phyloP scores from a whole-genome alignment of 192 early-diverging fungal genomes.

The Cetraspora pellucida region DNA sequence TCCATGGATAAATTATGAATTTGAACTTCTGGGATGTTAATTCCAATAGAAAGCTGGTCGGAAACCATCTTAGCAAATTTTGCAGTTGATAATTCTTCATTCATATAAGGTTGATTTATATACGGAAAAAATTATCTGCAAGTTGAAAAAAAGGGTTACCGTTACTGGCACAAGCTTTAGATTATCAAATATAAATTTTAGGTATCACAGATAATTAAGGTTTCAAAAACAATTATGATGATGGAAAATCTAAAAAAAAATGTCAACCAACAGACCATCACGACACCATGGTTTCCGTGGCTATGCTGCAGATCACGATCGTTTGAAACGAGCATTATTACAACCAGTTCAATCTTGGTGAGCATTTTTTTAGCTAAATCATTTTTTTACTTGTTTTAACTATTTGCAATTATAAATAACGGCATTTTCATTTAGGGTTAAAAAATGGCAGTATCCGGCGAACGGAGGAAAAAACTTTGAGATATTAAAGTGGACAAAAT shows the following conservation, averaged over 20 bases:
- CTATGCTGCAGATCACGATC: slow-evolving; percentile 44
- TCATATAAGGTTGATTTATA: no score
- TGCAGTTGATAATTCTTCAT: no score
- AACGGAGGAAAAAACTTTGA: slow-evolving; percentile 43
- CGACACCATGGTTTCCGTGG: slow-evolving; percentile 9
- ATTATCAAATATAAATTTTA: no score
- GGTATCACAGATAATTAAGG: no score
- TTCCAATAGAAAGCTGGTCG: no score
- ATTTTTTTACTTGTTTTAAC: not conserved
- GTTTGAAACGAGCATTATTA: slow-evolving; percentile 47
- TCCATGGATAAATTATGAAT: no score
- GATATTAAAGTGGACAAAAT: slow-evolving; percentile 50
- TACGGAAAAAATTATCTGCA: no score
- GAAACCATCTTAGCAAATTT: no score
- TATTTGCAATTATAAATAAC: not conserved
- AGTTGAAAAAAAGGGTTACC: no score
- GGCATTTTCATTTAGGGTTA: slow-evolving; percentile 38
- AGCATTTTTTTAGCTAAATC: not conserved
- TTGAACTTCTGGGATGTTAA: no score
- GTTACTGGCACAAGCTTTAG: no score
- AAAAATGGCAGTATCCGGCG: slow-evolving; percentile 45
- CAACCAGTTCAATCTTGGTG: slow-evolving; percentile 51
- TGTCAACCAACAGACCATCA: slow-evolving; percentile 24
- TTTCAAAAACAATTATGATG: no score
- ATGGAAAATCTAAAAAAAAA: not conserved